Evolutionary conservation across 2,329 filamentous ascomycete species (phyloP).

Genomic region (Corinectria fuckeliana): DNA sequence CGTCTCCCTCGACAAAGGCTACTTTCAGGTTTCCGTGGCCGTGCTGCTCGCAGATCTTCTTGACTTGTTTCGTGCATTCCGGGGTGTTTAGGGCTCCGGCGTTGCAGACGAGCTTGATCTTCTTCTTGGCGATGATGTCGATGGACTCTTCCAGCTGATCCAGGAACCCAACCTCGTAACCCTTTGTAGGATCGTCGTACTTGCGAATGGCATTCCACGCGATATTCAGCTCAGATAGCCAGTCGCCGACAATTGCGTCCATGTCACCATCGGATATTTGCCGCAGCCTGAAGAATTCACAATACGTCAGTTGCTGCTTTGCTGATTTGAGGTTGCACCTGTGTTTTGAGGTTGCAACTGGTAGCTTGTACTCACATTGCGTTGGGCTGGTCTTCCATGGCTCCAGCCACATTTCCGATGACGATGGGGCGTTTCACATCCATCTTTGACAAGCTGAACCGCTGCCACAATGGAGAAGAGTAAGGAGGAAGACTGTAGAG

Average conservation of each 20-base stretch:
- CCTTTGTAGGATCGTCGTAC: slow-evolving; percentile 6
- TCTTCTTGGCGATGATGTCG: background rate
- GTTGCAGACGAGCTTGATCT: slow-evolving; percentile 6
- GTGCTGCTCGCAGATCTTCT: slow-evolving; percentile 1
- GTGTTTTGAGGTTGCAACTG: too few species aligned
- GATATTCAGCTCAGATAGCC: slow-evolving; percentile 11
- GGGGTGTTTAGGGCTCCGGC: slow-evolving; percentile 9
- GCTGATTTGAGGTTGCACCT: too few species aligned
- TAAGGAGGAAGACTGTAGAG: background rate
- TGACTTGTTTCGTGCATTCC: background rate
- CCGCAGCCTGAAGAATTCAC: slow-evolving; percentile 1
- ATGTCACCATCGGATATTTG: slow-evolving; percentile 1
- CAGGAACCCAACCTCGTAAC: slow-evolving; percentile 7
- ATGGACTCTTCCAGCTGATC: slow-evolving; percentile 8
- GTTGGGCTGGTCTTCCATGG: slow-evolving; percentile 14
- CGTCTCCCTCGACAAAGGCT: slow-evolving; percentile 2
- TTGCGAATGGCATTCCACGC: slow-evolving; percentile 12
- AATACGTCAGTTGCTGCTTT: too few species aligned
- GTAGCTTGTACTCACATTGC: slow-evolving; percentile 13
- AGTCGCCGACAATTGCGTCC: slow-evolving; percentile 8
- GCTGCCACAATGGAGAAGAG: background rate
- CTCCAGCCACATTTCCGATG: slow-evolving; percentile 17
- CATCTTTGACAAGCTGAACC: background rate
- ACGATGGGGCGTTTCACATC: slow-evolving; percentile 5
- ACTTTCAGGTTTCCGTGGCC: background rate